A percentile compares a stretch with the other conserved stretches of the same genome.
phyloP scores from a whole-genome alignment of 139 green algal species.

The Raphidocelis subcapitata region DNA sequence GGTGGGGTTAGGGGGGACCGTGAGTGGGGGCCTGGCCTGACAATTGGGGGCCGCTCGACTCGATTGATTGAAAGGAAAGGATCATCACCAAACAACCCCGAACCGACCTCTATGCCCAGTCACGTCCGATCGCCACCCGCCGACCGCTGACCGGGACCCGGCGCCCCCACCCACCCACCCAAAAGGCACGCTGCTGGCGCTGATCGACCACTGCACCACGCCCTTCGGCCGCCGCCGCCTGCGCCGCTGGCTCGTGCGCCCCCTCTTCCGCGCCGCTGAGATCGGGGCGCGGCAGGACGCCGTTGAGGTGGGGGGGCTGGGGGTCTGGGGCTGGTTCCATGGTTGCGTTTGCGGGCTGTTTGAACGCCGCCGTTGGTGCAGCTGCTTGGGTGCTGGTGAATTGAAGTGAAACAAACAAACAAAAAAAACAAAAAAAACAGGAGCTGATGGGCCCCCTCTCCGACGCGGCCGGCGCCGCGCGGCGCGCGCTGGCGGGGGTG shows the following conservation, averaged over 20 bases:
- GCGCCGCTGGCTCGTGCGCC: constrained; percentile 85
- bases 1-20: too few species aligned
- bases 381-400: too few species aligned
- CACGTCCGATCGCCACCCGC: too few species aligned
- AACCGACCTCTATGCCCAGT: too few species aligned
- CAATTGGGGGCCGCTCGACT: too few species aligned
- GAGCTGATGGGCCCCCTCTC: constrained; percentile 54
- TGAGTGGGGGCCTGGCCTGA: too few species aligned
- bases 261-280: constrained; percentile 61
- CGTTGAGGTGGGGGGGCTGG: constrained; percentile 47
- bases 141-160: neutral
- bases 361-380: too few species aligned
- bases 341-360: too few species aligned
- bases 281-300: constrained; percentile 82
- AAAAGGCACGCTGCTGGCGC: constrained; percentile 77
- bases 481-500: constrained; percentile 56
- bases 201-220: constrained; percentile 89
- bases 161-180: too few species aligned
- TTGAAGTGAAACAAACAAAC: too few species aligned
- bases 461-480: constrained; percentile 56
- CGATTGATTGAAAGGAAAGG: too few species aligned
- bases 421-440: neutral
- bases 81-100: too few species aligned
- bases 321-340: constrained; percentile 22
- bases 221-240: constrained; percentile 85